Conservation (phyloP, 176 grass and related monocot species). For the Oryza australiensis region DNA sequence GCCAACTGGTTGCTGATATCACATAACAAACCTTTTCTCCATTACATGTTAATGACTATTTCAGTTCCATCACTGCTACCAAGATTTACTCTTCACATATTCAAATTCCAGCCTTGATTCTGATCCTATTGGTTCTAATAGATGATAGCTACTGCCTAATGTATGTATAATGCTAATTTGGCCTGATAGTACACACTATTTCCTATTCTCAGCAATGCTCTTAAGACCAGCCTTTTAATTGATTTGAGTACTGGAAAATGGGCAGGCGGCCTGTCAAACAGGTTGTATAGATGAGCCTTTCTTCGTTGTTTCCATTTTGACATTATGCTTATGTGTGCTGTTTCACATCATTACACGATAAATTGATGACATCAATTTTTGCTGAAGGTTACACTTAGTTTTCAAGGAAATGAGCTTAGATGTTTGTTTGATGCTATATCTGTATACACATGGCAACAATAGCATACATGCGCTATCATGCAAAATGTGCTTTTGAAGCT, state of each 20-base stretch:
- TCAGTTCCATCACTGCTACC: background rate
- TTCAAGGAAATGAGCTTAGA: background rate
- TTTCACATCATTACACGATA: background rate
- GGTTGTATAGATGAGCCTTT: background rate
- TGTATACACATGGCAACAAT: background rate
- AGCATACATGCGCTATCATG: background rate
- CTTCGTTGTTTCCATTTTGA: background rate
- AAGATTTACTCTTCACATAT: background rate
- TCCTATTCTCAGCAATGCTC: background rate
- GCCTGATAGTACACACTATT: background rate
- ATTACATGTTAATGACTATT: background rate
- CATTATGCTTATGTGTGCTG: background rate
- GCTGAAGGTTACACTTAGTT: background rate
- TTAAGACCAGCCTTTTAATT: background rate
- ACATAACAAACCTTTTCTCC: background rate
- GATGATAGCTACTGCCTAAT: background rate
- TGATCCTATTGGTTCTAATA: constrained; percentile 21
- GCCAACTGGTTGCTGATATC: background rate
- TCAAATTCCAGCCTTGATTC: background rate
- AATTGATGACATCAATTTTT: no score
- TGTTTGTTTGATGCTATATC: background rate
- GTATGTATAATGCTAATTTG: background rate
- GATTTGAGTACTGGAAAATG: background rate
- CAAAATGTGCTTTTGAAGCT: constrained; percentile 23
- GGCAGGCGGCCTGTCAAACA: background rate